Base-by-base conservation (phyloP, 805 yeast genomes). In the Teunomyces aglyptinius region DNA sequence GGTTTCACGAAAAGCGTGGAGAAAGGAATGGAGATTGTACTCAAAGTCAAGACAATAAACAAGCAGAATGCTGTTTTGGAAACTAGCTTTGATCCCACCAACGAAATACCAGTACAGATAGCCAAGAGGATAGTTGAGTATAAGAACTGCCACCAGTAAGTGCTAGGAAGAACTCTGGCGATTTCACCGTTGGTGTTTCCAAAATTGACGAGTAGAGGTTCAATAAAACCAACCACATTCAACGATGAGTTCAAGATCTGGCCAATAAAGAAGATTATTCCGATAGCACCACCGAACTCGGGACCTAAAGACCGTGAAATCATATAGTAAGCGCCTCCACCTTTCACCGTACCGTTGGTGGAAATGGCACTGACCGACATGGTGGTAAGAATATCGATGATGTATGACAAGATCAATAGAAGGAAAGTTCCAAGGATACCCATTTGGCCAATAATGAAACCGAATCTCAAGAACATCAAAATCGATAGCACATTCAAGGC, bases 301-400 rank as follows among this genome's bases (percentile, higher is more conserved):
- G 97, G 97, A 0, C 99, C 99, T 50, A 94, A 70, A 28, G 96
- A 85, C 54, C 99, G 76, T 28, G 96, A 86, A 49, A 94, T 89
- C 97, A 94, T 94, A 59, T 90, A 94, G 63, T 94, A 94, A 0
- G 98, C 97, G 41, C 99, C 99, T 12, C 99, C 99, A 11, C 98
- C 98, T 55, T 90, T 80, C 2, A 94, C 98, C 0, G 96, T 89
- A 18, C 99, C 99, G 61, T 94, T 94, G 1, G 99, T 94, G 2
- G 97, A 89, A 50, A 94, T 94, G 1, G 99, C 99, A 46, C 96
- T 87, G 48, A 94, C 83, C 16, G 96, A 88, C 54, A 94, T 67
- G 0, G 96, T 89, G 0, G 99, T 94, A 46, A 94, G 71, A 5
- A 89, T 71, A 61, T 92, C 86, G 51, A 94, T 89, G 3, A 81